phyloP scores from a whole-genome alignment of 75 land plant genomes.

The Picea sitchensis region DNA sequence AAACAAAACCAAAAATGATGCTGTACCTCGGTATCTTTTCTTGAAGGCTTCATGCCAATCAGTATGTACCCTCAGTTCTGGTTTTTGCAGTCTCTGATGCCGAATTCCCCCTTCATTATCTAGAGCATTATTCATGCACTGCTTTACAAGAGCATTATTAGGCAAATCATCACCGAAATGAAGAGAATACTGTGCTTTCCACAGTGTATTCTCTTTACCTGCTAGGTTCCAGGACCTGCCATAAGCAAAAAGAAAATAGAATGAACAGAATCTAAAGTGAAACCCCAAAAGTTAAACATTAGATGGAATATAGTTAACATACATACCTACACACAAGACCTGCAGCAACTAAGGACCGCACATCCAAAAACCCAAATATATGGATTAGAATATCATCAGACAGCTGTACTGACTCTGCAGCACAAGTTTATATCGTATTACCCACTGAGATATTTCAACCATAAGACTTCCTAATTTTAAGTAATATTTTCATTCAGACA shows the following conservation, averaged over 20 bases:
- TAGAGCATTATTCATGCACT: background rate
- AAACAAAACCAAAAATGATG: background rate
- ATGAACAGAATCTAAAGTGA: background rate
- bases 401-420: constrained; percentile 37
- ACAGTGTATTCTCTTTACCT: constrained; percentile 48
- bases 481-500: background rate
- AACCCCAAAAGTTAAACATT: background rate
- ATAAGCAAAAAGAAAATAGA: background rate
- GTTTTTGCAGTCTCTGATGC: background rate
- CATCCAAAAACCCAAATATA: constrained; percentile 68
- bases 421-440: background rate
- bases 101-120: background rate
- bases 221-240: constrained; percentile 69
- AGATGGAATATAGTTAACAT: background rate
- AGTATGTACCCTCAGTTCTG: background rate
- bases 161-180: constrained; percentile 30
- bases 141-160: background rate
- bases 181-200: constrained; percentile 44
- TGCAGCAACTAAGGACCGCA: constrained; percentile 58
- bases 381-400: constrained; percentile 67
- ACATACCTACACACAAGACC: constrained; percentile 56
- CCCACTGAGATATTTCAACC: background rate
- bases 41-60: constrained; percentile 44
- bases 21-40: constrained; percentile 26
- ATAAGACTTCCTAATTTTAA: background rate